phyloP scores from a whole-genome alignment of 108 stramenopile genomes.

The Cyclotella atomus region DNA sequence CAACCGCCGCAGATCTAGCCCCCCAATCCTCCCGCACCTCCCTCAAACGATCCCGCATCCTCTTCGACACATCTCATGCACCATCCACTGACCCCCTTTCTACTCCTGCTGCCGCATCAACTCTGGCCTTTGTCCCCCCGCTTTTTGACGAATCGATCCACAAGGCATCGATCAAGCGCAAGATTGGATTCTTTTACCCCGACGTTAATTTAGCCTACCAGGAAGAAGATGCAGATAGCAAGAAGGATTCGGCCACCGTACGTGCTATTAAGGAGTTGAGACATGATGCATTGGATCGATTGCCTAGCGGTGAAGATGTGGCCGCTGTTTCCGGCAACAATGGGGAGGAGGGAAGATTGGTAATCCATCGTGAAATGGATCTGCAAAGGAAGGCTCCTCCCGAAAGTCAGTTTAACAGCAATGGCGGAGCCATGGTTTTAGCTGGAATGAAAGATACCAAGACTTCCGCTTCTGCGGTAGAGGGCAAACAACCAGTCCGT shows the following conservation, averaged over 20 bases:
- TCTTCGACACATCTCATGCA: conserved; percentile 36
- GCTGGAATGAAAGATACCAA: conserved; percentile 16
- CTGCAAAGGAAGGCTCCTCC: background rate
- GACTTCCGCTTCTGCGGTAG: background rate
- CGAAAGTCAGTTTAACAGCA: background rate
- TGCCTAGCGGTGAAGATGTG: conserved; percentile 32
- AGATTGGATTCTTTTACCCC: conserved; percentile 41
- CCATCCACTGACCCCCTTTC: conserved; percentile 6
- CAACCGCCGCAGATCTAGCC: conserved; percentile 18
- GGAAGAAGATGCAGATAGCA: conserved; percentile 14
- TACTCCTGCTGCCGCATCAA: conserved; percentile 30
- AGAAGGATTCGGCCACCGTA: conserved; percentile 34
- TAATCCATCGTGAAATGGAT: conserved; percentile 51
- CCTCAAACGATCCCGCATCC: conserved; percentile 52
- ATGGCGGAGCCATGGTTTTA: conserved; percentile 39
- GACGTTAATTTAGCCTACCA: conserved; percentile 43
- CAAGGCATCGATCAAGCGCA: conserved; percentile 29
- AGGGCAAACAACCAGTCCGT: conserved; percentile 17
- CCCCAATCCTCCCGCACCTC: conserved; percentile 48
- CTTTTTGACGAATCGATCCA: conserved; percentile 38
- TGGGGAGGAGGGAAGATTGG: conserved; percentile 30
- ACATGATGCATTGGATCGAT: conserved; percentile 36
- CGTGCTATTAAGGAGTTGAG: conserved; percentile 41
- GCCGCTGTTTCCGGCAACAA: background rate
- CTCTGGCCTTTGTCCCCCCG: conserved; percentile 45